Base-by-base conservation (phyloP, 495 filamentous ascomycete species). In the Hypoxylon lienhwacheense region DNA sequence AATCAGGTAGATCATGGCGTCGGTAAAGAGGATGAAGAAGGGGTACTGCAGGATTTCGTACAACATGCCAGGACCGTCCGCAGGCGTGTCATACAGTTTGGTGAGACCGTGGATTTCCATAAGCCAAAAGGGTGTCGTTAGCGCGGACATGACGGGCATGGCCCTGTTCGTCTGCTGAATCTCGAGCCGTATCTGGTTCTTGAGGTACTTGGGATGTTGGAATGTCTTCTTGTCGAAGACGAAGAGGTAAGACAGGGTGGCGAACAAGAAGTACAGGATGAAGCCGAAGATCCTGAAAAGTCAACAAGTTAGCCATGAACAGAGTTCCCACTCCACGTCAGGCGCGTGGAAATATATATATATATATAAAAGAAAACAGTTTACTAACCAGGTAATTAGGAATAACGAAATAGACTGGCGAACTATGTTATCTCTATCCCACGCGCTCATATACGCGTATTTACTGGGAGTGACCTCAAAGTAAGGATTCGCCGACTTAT, bases 1-100 rank as follows among this genome's bases (percentile, higher is more conserved):
- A 64, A 96, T 96, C 79, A 85, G 89, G 80, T 97, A 97, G 78
- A 97, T 93, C 73, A 77, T 82, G 71, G 84, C 85, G 74, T 97
- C 92, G 74, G 92, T 97, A 72, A 97, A 97, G 56, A 81, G 59
- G 69, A 97, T 79, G 78, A 96, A 97, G 52, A 95, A 68, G 15
- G 93, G 92, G 77, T 95, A 93, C 70, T 97, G 93, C 17, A 91
- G 58, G 58, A 81, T 74, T 70, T 91, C 87, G 74, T 95, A 96
- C 75, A 79, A 86, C 26, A 73, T 64, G 34, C 86, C 85, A 1
- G 89, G 86, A 2, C 86, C 88, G 1, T 91, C 85, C 31, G 77
- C 76, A 50, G 82, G 74, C 7, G 78, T 73, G 66, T 92, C 86
- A 79, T 97, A 97, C 53, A 97, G 84, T 68, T 88, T 90, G 59